Evolutionary conservation across 805 yeast species (phyloP).

Genomic region (Zygoascus bituminiphila): DNA sequence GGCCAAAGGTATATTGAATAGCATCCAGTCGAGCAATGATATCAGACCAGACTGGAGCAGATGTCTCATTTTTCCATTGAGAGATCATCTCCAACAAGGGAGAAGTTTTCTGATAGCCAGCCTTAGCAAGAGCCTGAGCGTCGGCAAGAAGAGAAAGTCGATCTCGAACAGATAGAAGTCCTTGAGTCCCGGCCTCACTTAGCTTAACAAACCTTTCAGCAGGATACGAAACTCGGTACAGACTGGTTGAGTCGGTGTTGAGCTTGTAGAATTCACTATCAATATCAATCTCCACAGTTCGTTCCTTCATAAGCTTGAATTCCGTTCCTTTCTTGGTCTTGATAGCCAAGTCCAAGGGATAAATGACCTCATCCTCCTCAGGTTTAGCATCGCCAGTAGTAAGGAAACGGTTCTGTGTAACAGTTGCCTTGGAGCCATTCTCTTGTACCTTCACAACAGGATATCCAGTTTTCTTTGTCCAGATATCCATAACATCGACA

Average conservation of each 20-base stretch:
- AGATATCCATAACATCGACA: constrained; percentile 61
- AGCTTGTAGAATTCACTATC: constrained; percentile 42
- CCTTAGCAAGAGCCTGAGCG: constrained; percentile 45
- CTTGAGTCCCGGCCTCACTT: constrained; percentile 44
- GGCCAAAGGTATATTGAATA: constrained; percentile 38
- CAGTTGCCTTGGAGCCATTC: constrained; percentile 36
- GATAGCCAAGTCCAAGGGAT: constrained; percentile 51
- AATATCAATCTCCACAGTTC: not conserved
- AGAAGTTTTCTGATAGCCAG: constrained; percentile 43
- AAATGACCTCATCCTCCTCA: constrained; percentile 61
- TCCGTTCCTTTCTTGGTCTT: constrained; percentile 44
- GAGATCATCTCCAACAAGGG: constrained; percentile 42
- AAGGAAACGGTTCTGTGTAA: constrained; percentile 67
- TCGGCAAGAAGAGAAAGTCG: constrained; percentile 59
- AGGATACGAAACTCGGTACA: constrained; percentile 51
- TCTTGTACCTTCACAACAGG: constrained; percentile 66
- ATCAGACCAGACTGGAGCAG: constrained; percentile 47
- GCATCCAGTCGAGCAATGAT: constrained; percentile 36
- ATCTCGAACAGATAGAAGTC: constrained; percentile 48
- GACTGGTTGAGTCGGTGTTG: constrained; percentile 54
- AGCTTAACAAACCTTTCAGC: constrained; percentile 44
- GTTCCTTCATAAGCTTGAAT: constrained; percentile 4
- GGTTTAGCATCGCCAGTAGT: constrained; percentile 70
- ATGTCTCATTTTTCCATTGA: constrained; percentile 43
- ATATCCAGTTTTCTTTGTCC: constrained; percentile 75